A percentile compares a stretch with the other conserved stretches of the same genome.
These are phyloP conservation scores for Vigna mungo DNA, from an alignment of 306 rosid species.

Conservation along the genomic window DNA sequence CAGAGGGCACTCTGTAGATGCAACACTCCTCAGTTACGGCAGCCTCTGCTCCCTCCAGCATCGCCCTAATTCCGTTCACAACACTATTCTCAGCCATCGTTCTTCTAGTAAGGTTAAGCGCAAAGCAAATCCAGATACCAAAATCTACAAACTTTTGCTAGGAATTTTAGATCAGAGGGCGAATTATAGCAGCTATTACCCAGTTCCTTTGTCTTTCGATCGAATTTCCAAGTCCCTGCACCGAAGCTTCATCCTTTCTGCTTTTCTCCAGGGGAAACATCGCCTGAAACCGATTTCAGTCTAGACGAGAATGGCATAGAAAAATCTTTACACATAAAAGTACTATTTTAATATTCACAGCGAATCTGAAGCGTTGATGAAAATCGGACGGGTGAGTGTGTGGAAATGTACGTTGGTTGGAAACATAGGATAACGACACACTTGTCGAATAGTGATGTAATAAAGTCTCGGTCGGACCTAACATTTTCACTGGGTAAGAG, in stretches of 20 bases:
- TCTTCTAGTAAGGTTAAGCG: background rate
- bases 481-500: too few relatives aligned
- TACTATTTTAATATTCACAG: too few relatives aligned
- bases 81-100: background rate
- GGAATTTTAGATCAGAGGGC: background rate
- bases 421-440: too few relatives aligned
- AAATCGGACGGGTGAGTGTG: too few relatives aligned
- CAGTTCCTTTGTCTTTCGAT: background rate
- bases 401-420: too few relatives aligned
- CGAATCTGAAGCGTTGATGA: too few relatives aligned
- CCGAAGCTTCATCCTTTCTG: background rate
- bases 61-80: background rate
- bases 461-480: too few relatives aligned
- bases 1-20: constrained; percentile 45
- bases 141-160: background rate
- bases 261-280: background rate
- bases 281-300: too few relatives aligned
- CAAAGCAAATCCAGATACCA: background rate
- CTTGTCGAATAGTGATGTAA: too few relatives aligned
- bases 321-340: too few relatives aligned
- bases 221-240: background rate
- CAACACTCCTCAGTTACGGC: constrained; percentile 2
- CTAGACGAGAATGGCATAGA: too few relatives aligned
- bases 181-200: background rate
- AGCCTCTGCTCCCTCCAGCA: constrained; percentile 11